Conservation (phyloP, 352 stramenopile species). For the Phytophthora sansomeana region DNA sequence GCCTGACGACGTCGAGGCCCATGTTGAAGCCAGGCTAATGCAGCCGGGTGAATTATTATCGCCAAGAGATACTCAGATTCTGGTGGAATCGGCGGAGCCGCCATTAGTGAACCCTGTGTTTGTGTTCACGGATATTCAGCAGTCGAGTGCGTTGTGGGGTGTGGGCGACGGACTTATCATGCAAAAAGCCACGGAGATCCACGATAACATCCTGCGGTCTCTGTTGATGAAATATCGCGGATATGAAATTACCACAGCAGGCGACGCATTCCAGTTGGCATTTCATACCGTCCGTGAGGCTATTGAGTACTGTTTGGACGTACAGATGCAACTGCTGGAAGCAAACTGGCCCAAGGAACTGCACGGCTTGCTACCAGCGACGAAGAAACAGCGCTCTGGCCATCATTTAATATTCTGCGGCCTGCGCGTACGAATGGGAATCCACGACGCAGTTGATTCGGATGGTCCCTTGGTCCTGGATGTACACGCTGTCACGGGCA, state of each 20-base stretch:
- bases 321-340: conserved; percentile 57
- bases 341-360: conserved; percentile 60
- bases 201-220: conserved; percentile 60
- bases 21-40: conserved; percentile 48
- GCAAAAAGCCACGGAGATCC: conserved; percentile 56
- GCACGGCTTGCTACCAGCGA: conserved; percentile 46
- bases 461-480: conserved; percentile 50
- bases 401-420: conserved; percentile 54
- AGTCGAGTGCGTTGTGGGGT: conserved; percentile 63
- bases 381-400: conserved; percentile 42
- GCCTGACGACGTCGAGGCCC: conserved; percentile 54
- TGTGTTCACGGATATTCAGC: conserved; percentile 74
- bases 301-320: conserved; percentile 65
- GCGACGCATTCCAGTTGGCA: conserved; percentile 64
- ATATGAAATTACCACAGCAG: conserved; percentile 70
- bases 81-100: conserved; percentile 43
- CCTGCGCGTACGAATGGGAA: conserved; percentile 67
- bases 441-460: conserved; percentile 51
- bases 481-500: conserved; percentile 58
- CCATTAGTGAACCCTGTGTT: conserved; percentile 63
- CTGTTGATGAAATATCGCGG: conserved; percentile 58
- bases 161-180: conserved; percentile 52
- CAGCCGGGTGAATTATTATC: conserved; percentile 44
- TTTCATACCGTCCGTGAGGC: conserved; percentile 67
- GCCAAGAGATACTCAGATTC: conserved; percentile 33